Conservation (phyloP, 148 eudicot species). For the Persicaria tinctoria region DNA sequence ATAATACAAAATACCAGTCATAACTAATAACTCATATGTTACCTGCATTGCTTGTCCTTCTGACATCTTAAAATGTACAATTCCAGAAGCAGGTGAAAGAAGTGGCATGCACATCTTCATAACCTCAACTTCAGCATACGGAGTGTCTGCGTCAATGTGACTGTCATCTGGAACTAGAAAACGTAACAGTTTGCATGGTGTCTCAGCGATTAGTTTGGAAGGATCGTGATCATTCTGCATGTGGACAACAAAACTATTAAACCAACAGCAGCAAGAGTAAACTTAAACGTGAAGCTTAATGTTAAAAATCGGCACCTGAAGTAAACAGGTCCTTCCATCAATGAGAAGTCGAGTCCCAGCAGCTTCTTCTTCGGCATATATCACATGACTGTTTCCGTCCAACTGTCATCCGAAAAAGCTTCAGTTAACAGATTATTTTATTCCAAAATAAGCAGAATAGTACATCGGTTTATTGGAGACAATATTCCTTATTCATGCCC, state of each 20-base stretch:
- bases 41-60: slow-evolving; percentile 99
- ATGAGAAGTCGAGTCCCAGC: too few species aligned
- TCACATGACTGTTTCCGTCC: too few species aligned
- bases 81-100: slow-evolving; percentile 93
- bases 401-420: slow-evolving; percentile 33
- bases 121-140: slow-evolving; percentile 97
- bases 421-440: not conserved
- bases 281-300: too few species aligned
- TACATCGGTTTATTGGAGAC: not conserved
- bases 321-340: too few species aligned
- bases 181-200: too few species aligned
- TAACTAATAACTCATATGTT: slow-evolving; percentile 4
- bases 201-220: too few species aligned
- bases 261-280: too few species aligned
- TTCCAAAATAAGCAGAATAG: not conserved
- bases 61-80: slow-evolving; percentile 68
- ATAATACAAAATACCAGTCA: not conserved
- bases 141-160: slow-evolving; percentile 92
- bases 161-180: slow-evolving; percentile 73
- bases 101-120: slow-evolving; percentile 99
- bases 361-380: too few species aligned
- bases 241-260: too few species aligned
- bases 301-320: too few species aligned
- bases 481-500: not conserved
- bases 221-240: too few species aligned